phyloP scores from a whole-genome alignment of 1,284 basidiomycete genomes.

The Rhodotorula sp. region DNA sequence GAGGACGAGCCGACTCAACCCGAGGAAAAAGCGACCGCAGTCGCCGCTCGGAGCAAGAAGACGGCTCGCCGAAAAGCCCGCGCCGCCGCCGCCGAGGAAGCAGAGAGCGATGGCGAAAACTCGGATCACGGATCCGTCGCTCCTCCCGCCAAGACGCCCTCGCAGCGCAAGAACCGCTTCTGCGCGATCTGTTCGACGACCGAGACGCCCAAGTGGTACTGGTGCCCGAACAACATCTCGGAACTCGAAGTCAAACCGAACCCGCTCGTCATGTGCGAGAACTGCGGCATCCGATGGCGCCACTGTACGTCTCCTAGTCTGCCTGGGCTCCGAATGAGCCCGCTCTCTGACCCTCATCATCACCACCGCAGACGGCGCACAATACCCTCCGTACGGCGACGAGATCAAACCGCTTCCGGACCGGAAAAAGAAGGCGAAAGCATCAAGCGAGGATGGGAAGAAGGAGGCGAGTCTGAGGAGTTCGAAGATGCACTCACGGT shows the following conservation, averaged over 20 bases:
- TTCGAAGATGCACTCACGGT: neutral
- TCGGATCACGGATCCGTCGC: conserved; percentile 38
- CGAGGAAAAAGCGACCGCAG: conserved; percentile 33
- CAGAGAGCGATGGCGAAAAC: conserved; percentile 9
- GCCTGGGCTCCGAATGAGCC: neutral
- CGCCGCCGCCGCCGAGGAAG: conserved; percentile 2
- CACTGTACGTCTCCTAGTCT: conserved; percentile 35
- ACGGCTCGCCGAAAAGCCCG: conserved; percentile 12
- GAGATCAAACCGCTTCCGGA: conserved; percentile 24
- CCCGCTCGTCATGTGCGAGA: conserved; percentile 41
- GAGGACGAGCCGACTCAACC: conserved; percentile 42
- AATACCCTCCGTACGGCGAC: conserved; percentile 33
- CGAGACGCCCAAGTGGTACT: conserved; percentile 37
- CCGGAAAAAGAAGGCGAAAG: conserved; percentile 6
- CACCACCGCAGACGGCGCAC: conserved; percentile 38
- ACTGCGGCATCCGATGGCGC: conserved; percentile 43
- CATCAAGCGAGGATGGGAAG: conserved; percentile 12
- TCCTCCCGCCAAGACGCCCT: conserved; percentile 20
- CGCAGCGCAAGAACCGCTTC: conserved; percentile 21
- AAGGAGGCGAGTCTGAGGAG: neutral
- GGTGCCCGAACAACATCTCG: conserved; percentile 39
- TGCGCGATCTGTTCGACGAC: conserved; percentile 43
- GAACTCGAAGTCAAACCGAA: conserved; percentile 32
- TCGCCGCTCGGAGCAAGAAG: conserved; percentile 28
- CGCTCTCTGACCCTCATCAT: neutral